A percentile compares a stretch with the other conserved stretches of the same genome.
These are phyloP conservation scores for Leccinum imitatum DNA, from an alignment of 768 basidiomycete species.

Conservation along the genomic window DNA sequence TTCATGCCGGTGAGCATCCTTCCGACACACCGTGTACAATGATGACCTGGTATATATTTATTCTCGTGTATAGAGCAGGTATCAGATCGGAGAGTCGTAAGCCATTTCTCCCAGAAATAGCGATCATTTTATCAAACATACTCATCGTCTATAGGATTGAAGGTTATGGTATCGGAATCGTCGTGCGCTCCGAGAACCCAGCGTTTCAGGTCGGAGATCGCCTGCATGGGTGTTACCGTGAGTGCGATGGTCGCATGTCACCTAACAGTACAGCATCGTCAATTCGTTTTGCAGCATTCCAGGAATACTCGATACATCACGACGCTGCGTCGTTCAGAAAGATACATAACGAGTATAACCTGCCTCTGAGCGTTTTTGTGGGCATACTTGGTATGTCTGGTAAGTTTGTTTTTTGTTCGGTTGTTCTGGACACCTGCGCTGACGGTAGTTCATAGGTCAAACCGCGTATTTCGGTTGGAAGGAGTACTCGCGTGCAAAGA, in stretches of 20 bases:
- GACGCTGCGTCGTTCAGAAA: neutral
- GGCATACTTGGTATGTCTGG: constrained; percentile 31
- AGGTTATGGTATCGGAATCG: constrained; percentile 41
- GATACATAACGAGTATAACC: constrained; percentile 27
- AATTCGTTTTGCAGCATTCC: constrained; percentile 31
- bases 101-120: neutral
- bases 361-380: constrained; percentile 31
- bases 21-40: constrained; percentile 23
- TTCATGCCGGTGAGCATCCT: constrained; percentile 33
- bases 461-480: constrained; percentile 19
- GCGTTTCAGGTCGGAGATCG: constrained; percentile 17
- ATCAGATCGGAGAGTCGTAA: constrained; percentile 7
- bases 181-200: constrained; percentile 17
- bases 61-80: constrained; percentile 10
- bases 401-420: neutral
- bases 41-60: neutral
- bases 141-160: neutral
- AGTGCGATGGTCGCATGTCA: constrained; percentile 7
- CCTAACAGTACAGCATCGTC: neutral
- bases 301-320: constrained; percentile 16
- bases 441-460: constrained; percentile 16
- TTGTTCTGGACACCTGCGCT: constrained; percentile 8
- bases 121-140: neutral
- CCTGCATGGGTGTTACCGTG: constrained; percentile 26
- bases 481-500: constrained; percentile 16